These are phyloP conservation scores for Beauveria bassiana DNA, from an alignment of 2,329 filamentous ascomycete genomes.

Conservation along the genomic window DNA sequence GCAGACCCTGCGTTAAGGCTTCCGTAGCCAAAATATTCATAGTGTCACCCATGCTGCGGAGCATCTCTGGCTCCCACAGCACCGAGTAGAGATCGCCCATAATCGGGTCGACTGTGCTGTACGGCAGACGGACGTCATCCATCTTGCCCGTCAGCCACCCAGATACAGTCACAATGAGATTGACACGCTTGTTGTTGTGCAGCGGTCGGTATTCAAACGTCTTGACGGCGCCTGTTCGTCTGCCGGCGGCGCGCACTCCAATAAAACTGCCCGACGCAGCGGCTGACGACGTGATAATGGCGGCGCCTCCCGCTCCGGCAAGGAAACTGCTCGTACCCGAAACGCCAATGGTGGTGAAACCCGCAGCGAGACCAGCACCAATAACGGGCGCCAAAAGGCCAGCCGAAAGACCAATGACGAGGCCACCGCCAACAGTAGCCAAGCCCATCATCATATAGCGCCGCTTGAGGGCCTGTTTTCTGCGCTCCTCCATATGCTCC, in stretches of 20 bases:
- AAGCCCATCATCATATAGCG: conserved; percentile 94
- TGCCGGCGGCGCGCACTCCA: conserved; percentile 74
- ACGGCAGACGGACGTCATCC: conserved; percentile 91
- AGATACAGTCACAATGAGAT: conserved; percentile 88
- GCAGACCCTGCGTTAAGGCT: conserved; percentile 91
- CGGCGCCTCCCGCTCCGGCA: conserved; percentile 84
- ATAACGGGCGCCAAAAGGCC: conserved; percentile 89
- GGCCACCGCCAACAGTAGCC: conserved; percentile 86
- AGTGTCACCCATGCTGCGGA: conserved; percentile 94
- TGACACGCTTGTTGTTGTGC: conserved; percentile 96
- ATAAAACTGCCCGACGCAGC: conserved; percentile 83
- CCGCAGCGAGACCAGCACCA: conserved; percentile 84
- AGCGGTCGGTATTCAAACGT: conserved; percentile 96
- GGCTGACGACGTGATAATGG: conserved; percentile 85
- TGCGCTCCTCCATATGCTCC: conserved; percentile 79
- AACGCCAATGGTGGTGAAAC: conserved; percentile 91
- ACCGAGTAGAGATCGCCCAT: conserved; percentile 99
- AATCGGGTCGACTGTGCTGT: conserved; percentile 90
- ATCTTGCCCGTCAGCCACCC: conserved; percentile 99
- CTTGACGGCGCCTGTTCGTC: conserved; percentile 83
- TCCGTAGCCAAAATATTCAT: conserved; percentile 98
- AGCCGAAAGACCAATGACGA: conserved; percentile 92
- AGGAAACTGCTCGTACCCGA: conserved; percentile 83
- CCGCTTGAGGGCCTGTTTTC: conserved; percentile 72
- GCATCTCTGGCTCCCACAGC: conserved; percentile 96